Evolutionary conservation across 345 rosid genomes (phyloP).

Genomic region (Pugionium dolabratum): DNA sequence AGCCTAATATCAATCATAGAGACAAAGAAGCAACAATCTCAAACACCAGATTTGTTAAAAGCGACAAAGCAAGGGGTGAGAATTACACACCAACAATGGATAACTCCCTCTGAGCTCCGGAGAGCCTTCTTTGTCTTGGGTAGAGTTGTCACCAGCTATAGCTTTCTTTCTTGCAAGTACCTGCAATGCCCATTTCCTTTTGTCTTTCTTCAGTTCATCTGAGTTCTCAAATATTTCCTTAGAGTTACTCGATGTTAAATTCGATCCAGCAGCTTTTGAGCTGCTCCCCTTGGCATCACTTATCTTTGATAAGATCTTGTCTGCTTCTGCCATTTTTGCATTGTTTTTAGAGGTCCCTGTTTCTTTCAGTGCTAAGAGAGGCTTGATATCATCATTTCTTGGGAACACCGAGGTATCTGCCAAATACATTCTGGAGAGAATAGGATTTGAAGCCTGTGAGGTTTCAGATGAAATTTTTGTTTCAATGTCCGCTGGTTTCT

Average conservation of each 20-base stretch:
- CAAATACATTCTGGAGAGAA: constrained; percentile 88
- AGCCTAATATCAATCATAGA: constrained; percentile 63
- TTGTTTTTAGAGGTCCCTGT: constrained; percentile 46
- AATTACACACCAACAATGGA: constrained; percentile 73
- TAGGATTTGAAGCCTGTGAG: constrained; percentile 56
- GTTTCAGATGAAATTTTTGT: constrained; percentile 43
- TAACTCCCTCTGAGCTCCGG: constrained; percentile 70
- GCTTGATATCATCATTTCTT: constrained; percentile 78
- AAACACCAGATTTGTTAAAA: constrained; percentile 17
- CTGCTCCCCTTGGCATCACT: constrained; percentile 48
- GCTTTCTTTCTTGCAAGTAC: constrained; percentile 92
- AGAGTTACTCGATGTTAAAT: constrained; percentile 39
- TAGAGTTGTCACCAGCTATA: constrained; percentile 52
- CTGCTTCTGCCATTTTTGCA: constrained; percentile 44
- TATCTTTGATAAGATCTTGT: constrained; percentile 46
- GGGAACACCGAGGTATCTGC: constrained; percentile 98
- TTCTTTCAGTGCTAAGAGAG: constrained; percentile 57
- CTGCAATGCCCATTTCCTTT: constrained; percentile 91
- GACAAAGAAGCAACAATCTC: constrained; percentile 21
- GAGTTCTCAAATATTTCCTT: constrained; percentile 47
- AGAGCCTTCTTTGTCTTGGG: constrained; percentile 53
- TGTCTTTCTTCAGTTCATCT: constrained; percentile 71
- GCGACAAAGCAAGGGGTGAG: constrained; percentile 21
- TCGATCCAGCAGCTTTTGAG: constrained; percentile 46
- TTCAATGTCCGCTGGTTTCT: constrained; percentile 49